Base-by-base conservation (phyloP, 192 early-diverging fungal species). In the Backusella westeae region DNA sequence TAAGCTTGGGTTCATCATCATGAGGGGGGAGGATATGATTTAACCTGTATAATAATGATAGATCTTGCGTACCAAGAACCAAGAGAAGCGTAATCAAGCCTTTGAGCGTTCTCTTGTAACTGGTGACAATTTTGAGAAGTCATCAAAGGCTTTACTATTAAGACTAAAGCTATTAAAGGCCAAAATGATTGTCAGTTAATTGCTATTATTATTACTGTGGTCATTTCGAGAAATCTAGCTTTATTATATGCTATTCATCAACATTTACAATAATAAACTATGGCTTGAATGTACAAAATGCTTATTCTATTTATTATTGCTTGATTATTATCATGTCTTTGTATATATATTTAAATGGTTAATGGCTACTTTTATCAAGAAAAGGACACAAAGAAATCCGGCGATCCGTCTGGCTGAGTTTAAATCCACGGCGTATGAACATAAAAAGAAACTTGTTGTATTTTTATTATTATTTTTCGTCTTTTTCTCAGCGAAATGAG, bases 41-140 rank as follows among this genome's bases (percentile, higher is more conserved):
- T 71, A 49, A 44, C 15, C 15, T 44, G 42, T 44, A 44, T 44
- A 17, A 44, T 14, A 15, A 15, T 15, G 26, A 23, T 72, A 93
- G 92, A 88, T 94, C 69, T 78, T 95, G 6, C 82, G 83, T 73
- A 83, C 89, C n/a, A 94, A 93, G 76, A 85, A 87, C 56, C 79
- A 88, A 42, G 89, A 95, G 75, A 86, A 91, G 77, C 87, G 94
- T 23, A 89, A 82, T 17, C 81, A 80, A 2, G 87, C 93, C 32
- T 96, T 93, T 81, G 86, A 90, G 17, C 89, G 87, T n/a, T 82
- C 91, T 0, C 69, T 92, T 38, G 71, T 81, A 8, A 87, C 93
- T 79, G 92, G 92, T 29, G 76, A 86, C 8, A 92, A 92, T 8
- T 95, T 93, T 79, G 85, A 93, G 69, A 83, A 78, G 17, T 86